Conservation (phyloP, 2,329 filamentous ascomycete genomes). For the Fusarium sambucinum region DNA sequence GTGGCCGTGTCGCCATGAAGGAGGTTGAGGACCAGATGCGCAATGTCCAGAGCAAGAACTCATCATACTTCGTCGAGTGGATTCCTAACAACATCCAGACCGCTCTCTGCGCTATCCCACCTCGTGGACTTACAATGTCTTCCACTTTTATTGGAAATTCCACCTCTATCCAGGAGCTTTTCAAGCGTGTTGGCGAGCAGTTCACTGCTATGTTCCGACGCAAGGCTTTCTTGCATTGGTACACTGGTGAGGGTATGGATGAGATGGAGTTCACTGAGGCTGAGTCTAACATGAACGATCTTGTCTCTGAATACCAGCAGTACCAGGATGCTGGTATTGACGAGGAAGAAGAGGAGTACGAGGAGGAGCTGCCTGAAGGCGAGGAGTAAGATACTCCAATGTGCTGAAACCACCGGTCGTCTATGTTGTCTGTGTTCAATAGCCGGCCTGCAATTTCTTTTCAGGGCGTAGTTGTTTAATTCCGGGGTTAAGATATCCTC, state of each 20-base stretch:
- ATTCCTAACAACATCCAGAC: constrained; percentile 99
- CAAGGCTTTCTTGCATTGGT: constrained; percentile 99
- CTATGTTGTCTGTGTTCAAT: constrained; percentile 34
- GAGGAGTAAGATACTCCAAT: constrained; percentile 60
- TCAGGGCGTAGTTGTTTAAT: constrained; percentile 50
- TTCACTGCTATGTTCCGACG: constrained; percentile 99
- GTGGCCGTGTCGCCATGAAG: constrained; percentile 99
- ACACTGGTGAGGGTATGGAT: constrained; percentile 99
- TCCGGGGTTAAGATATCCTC: constrained; percentile 58
- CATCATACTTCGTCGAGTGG: constrained; percentile 99
- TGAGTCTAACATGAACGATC: constrained; percentile 99
- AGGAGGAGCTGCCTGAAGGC: constrained; percentile 86
- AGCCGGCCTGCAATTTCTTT: constrained; percentile 51
- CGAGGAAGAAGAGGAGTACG: constrained; percentile 96
- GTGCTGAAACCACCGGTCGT: constrained; percentile 24
- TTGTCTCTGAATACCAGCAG: constrained; percentile 99
- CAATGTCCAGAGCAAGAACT: constrained; percentile 99
- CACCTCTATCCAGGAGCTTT: constrained; percentile 99
- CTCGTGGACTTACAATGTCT: constrained; percentile 98
- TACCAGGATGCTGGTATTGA: constrained; percentile 99
- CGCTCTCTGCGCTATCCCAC: constrained; percentile 97
- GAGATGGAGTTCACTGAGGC: constrained; percentile 99
- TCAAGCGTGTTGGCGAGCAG: constrained; percentile 99
- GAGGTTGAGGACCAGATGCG: constrained; percentile 99
- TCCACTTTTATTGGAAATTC: constrained; percentile 99